A percentile compares a stretch with the other conserved stretches of the same genome.
Conservation (phyloP, 768 basidiomycete genomes). For the Pulveroboletus ravenelii region DNA sequence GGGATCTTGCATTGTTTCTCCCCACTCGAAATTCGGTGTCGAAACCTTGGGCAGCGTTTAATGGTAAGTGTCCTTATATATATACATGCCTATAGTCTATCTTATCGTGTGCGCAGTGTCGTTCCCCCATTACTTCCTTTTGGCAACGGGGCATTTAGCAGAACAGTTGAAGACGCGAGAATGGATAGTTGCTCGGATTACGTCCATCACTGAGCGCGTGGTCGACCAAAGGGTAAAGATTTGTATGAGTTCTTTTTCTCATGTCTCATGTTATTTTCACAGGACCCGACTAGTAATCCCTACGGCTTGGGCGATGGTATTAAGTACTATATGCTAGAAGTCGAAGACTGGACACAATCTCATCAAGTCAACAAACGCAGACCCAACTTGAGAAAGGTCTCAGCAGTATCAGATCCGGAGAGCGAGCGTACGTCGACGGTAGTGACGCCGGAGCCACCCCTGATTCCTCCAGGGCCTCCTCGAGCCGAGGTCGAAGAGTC, state of each 20-base stretch:
- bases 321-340: constrained; percentile 91
- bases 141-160: constrained; percentile 78
- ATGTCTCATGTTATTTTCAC: constrained; percentile 3
- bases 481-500: constrained; percentile 71
- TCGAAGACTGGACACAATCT: constrained; percentile 89
- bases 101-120: constrained; percentile 53
- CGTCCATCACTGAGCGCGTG: constrained; percentile 79
- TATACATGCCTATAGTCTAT: not conserved
- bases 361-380: constrained; percentile 57
- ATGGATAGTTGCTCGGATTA: constrained; percentile 94
- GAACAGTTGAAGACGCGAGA: constrained; percentile 89
- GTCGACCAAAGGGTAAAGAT: constrained; percentile 65
- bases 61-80: constrained; percentile 51
- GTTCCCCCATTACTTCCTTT: constrained; percentile 96
- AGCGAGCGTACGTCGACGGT: constrained; percentile 31
- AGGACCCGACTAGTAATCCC: constrained; percentile 86
- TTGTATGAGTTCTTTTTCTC: not conserved
- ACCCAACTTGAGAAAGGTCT: constrained; percentile 46
- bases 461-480: constrained; percentile 52
- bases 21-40: constrained; percentile 92
- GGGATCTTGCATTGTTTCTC: constrained; percentile 92
- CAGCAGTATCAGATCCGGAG: constrained; percentile 36
- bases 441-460: constrained; percentile 10
- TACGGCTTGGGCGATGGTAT: constrained; percentile 84
- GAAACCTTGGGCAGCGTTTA: constrained; percentile 98